Conservation (phyloP, 805 yeast species). For the Sugiyamaella americana region DNA sequence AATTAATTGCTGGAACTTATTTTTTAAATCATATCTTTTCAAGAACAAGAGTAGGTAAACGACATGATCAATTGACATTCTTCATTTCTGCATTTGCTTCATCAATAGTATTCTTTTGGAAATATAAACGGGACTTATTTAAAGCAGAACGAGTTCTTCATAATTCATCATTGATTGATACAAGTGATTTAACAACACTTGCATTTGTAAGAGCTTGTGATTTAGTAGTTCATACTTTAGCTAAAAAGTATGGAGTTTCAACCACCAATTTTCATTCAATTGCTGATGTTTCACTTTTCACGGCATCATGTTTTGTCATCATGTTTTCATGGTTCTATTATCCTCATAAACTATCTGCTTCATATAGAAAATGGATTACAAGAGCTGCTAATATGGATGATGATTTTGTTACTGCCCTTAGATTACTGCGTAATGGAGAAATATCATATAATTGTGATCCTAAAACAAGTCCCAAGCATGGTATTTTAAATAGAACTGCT, state of each 20-base stretch:
- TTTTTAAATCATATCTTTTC: constrained; percentile 8
- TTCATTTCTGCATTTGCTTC: constrained; percentile 15
- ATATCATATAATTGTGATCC: constrained; percentile 35
- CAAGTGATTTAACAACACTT: constrained; percentile 16
- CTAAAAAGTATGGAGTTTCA: not conserved
- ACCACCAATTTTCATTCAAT: not conserved
- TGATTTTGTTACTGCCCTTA: constrained; percentile 34
- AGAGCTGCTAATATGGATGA: constrained; percentile 44
- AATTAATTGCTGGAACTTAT: constrained; percentile 13
- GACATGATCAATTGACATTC: not conserved
- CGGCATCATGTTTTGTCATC: constrained; percentile 21
- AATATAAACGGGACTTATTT: constrained; percentile 10
- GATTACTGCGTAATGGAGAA: constrained; percentile 30
- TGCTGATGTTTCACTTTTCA: constrained; percentile 17
- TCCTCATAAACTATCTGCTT: constrained; percentile 39
- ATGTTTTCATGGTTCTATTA: constrained; percentile 32
- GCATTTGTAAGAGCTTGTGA: constrained; percentile 19
- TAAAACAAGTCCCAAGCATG: constrained; percentile 20
- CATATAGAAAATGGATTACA: constrained; percentile 44
- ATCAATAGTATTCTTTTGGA: constrained; percentile 7
- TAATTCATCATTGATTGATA: constrained; percentile 3
- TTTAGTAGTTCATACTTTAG: constrained; percentile 10
- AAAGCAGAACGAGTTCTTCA: not conserved
- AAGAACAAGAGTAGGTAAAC: not conserved
- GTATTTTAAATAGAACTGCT: constrained; percentile 33